Conservation (phyloP, 1,284 basidiomycete genomes). For the Ustilago trichophora region DNA sequence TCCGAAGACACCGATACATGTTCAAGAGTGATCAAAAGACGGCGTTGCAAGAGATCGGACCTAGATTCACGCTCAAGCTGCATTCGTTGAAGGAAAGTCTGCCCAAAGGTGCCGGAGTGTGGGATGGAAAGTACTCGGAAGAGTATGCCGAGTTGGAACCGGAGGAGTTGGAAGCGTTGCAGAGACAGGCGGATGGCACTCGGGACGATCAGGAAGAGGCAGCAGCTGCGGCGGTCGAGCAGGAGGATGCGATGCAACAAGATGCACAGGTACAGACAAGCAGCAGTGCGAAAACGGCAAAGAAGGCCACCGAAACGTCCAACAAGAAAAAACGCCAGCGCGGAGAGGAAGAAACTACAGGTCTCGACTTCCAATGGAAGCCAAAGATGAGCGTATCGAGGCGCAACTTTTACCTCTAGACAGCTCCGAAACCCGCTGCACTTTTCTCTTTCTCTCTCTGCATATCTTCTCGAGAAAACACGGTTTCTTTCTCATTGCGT, state of each 20-base stretch:
- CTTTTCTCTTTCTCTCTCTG: too few species aligned
- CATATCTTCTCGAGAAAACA: too few species aligned
- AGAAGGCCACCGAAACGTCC: too few species aligned
- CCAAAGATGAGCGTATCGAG: constrained; percentile 61
- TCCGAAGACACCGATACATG: constrained; percentile 93
- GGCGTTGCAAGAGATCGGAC: constrained; percentile 95
- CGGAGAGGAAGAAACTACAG: constrained; percentile 50
- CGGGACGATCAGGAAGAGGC: constrained; percentile 10
- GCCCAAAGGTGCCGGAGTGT: constrained; percentile 72
- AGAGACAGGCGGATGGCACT: not conserved
- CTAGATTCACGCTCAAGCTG: constrained; percentile 94
- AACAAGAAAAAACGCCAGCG: constrained; percentile 30
- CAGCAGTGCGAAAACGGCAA: too few species aligned
- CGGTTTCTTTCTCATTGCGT: too few species aligned
- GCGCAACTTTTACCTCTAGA: constrained; percentile 59
- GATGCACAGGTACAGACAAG: too few species aligned
- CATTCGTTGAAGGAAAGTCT: constrained; percentile 87
- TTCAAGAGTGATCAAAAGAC: constrained; percentile 84
- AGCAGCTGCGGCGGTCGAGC: not conserved
- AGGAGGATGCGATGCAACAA: too few species aligned
- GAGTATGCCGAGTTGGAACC: constrained; percentile 47
- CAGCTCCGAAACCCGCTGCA: too few species aligned
- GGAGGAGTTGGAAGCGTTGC: constrained; percentile 53
- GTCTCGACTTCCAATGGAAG: constrained; percentile 63
- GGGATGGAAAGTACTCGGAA: constrained; percentile 73